Base-by-base conservation (phyloP, 345 rosid genomes). In the Jatropha curcas region DNA sequence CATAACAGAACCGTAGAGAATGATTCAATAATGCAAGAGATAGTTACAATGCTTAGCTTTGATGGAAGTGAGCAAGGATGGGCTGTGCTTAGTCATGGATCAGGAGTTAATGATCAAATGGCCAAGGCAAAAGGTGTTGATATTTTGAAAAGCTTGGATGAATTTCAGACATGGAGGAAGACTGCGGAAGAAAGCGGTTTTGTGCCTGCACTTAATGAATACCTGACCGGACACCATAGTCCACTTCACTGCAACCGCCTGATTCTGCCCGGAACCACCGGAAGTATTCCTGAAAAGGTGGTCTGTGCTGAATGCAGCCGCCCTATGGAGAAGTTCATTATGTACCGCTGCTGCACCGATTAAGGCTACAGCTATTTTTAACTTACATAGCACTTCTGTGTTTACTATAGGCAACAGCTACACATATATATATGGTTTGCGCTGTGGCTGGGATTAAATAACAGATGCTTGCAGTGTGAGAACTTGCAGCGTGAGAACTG, bases 261-360 rank as follows among this genome's bases (percentile, higher is more conserved):
- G 58, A 79, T 87, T 13, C 72, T 88, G 50, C 91, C 91, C 0
- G 86, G 81, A 8, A 75, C 78, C 2, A 65, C 80, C 0, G 90
- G 89, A 1, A 50, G 25, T 12, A 74, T 87, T 46, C 88, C 87
- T 4, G 90, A 86, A 39, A 69, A 48, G 77, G 85, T 90, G 25
- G 84, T 82, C 7, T 90, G 96, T 28, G 82, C 86, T 11, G 90
- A 88, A 51, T 90, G 93, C 13, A 71, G 77, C 16, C 77, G 83
- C 4, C 45, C 77, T 1, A 86, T 88, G 93, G 90, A 90, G 80
- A 86, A 83, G 80, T 86, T 82, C 78, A 68, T 83, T 76, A 83
- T 84, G 88, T 90, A 87, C 48, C 82, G 86, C 0, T 90, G 93
- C 80, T 90, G 90, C 78, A 80, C 53, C 1, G 88, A 89, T 45